Evolutionary conservation across 2,329 filamentous ascomycete genomes (phyloP), one percentile per base, ranked within the genome.

Genomic region (Pseudogymnoascus sp.): DNA sequence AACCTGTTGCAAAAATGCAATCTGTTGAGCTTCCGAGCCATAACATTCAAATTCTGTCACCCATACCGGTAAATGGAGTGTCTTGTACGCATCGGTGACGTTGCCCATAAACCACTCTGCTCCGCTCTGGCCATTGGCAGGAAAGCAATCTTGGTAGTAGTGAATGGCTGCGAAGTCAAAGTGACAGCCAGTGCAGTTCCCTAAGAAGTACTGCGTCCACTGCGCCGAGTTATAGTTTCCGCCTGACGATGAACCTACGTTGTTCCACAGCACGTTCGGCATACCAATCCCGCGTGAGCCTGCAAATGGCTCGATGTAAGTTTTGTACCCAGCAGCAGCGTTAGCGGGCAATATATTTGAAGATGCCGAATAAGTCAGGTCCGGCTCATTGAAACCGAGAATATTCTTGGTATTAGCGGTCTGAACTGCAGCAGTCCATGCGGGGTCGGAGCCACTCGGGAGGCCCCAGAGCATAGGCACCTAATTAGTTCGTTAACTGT

Each of bases 371-470:
- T 66, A 69, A n/a, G 69, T 69, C 66, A 81, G 80, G 73, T 90
- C 87, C 44, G 84, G 84, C 79, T 90, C 87, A 78, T 90, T 90
- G 82, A 88, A 89, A 73, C 81, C 80, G 70, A 89, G 80, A 61
- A 89, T 73, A 68, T 79, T 78, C 68, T 79, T 81, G 67, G 81
- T 76, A 64, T 85, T 85, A 8, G 72, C 71, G 64, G 88, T 79
- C 65, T 83, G 81, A 59, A 81, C 84, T 66, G 82, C 79, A 8
- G 66, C 53, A 23, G 72, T 70, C 84, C 86, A 89, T 68, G 71
- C 72, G 63, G 70, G 66, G 64, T 79, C 78, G 72, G 25, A 7
- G 7, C 75, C 74, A 16, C 70, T 65, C 14, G 69, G 69, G 61
- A 79, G 74, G 60, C 82, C 80, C 85, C 83, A 89, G 31, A 89